Conservation (phyloP, 164 flowering plant species). For the Tetrastigma voinierianum region DNA sequence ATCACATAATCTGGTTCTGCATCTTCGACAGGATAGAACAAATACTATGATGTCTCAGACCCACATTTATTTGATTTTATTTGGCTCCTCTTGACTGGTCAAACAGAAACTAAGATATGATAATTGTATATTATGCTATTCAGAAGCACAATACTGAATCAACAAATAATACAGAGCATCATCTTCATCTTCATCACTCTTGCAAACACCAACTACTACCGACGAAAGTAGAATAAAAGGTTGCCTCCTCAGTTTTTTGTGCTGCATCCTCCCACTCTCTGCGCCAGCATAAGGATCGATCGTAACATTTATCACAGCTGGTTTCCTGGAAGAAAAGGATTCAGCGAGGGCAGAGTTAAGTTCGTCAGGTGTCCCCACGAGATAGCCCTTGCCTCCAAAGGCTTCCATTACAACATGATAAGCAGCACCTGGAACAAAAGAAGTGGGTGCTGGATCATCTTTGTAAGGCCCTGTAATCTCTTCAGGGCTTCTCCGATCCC, state of each 20-base stretch:
- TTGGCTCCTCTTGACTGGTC: no score
- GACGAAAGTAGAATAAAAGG: no score
- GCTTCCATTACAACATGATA: constrained; percentile 87
- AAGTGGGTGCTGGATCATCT: constrained; percentile 99
- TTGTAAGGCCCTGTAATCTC: constrained; percentile 81
- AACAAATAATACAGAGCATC: no score
- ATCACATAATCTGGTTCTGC: no score
- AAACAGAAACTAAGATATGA: no score
- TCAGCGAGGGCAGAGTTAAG: constrained; percentile 77
- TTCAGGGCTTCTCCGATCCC: constrained; percentile 85
- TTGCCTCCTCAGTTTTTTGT: constrained; percentile 79
- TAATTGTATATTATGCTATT: no score
- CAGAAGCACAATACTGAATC: no score
- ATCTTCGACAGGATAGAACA: no score
- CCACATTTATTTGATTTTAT: no score
- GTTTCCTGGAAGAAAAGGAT: constrained; percentile 81
- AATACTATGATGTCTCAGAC: no score
- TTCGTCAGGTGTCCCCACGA: constrained; percentile 83
- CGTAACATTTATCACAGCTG: constrained; percentile 87
- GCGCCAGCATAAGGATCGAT: constrained; percentile 97
- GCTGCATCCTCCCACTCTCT: constrained; percentile 97
- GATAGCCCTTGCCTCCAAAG: constrained; percentile 97
- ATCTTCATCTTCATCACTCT: no score
- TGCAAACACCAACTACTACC: no score
- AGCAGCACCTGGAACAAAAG: constrained; percentile 91